Conservation (phyloP, 352 stramenopile genomes). For the Globisporangium acanthophoron region DNA sequence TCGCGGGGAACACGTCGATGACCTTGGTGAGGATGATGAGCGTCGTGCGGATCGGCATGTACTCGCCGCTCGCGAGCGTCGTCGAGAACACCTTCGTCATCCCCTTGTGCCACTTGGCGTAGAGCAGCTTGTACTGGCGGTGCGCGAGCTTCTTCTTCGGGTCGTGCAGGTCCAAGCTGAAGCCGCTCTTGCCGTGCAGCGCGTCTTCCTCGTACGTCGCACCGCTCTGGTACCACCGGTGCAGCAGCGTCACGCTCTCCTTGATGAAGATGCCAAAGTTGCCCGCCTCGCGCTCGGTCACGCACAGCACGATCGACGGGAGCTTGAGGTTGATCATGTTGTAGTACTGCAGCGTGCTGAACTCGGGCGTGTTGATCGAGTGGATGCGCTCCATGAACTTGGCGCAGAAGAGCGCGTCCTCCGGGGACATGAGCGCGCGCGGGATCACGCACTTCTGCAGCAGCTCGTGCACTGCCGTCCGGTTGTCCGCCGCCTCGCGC, state of each 20-base stretch:
- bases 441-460: conserved; percentile 79
- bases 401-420: conserved; percentile 78
- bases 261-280: conserved; percentile 87
- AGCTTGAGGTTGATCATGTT: conserved; percentile 75
- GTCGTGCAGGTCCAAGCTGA: conserved; percentile 67
- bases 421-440: conserved; percentile 67
- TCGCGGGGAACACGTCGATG: conserved; percentile 79
- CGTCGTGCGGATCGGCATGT: conserved; percentile 85
- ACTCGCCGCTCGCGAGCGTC: conserved; percentile 57
- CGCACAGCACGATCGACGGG: conserved; percentile 69
- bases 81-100: conserved; percentile 61
- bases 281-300: conserved; percentile 77
- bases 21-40: conserved; percentile 86
- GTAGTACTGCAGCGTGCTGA: conserved; percentile 82
- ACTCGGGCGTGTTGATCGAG: conserved; percentile 57
- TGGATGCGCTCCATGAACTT: conserved; percentile 86
- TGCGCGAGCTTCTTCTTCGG: conserved; percentile 51
- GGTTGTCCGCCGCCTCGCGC: conserved; percentile 26
- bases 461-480: conserved; percentile 59
- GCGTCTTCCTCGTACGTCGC: conserved; percentile 78
- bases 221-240: conserved; percentile 76
- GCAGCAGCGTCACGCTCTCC: conserved; percentile 62
- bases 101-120: conserved; percentile 69
- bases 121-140: conserved; percentile 72
- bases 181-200: conserved; percentile 62